Conservation (phyloP, 208 protist species). For the Leishmania turanica region DNA sequence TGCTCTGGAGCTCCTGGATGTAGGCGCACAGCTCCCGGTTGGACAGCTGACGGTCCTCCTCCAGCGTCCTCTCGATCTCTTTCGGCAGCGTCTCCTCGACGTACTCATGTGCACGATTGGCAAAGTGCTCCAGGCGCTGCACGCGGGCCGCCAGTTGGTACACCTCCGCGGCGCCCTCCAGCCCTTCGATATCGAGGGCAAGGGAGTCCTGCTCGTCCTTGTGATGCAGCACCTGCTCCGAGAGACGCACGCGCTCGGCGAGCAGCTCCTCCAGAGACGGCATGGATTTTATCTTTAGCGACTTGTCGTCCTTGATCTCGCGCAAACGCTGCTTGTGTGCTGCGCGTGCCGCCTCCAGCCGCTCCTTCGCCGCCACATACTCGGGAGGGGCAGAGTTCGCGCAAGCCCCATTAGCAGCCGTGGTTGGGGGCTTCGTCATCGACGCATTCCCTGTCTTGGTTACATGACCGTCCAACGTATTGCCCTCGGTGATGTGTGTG, state of each 20-base stretch:
- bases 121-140: constrained; percentile 74
- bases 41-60: constrained; percentile 55
- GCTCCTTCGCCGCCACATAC: constrained; percentile 23
- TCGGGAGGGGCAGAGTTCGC: constrained; percentile 5
- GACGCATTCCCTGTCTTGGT: background rate
- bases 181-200: constrained; percentile 58
- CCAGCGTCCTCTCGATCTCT: constrained; percentile 57
- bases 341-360: constrained; percentile 29
- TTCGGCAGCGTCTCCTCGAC: constrained; percentile 46
- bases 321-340: constrained; percentile 33
- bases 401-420: background rate
- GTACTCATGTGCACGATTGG: constrained; percentile 37
- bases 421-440: background rate
- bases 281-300: constrained; percentile 25
- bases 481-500: background rate
- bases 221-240: constrained; percentile 66
- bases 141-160: constrained; percentile 73
- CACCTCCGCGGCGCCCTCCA: constrained; percentile 45
- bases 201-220: constrained; percentile 82
- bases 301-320: constrained; percentile 30
- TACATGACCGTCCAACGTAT: too few species aligned
- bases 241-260: constrained; percentile 52
- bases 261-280: constrained; percentile 59
- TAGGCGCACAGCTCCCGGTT: constrained; percentile 75
- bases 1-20: constrained; percentile 63